These are phyloP conservation scores for Primulina tabacum DNA, from an alignment of 257 asterid genomes.

Conservation along the genomic window DNA sequence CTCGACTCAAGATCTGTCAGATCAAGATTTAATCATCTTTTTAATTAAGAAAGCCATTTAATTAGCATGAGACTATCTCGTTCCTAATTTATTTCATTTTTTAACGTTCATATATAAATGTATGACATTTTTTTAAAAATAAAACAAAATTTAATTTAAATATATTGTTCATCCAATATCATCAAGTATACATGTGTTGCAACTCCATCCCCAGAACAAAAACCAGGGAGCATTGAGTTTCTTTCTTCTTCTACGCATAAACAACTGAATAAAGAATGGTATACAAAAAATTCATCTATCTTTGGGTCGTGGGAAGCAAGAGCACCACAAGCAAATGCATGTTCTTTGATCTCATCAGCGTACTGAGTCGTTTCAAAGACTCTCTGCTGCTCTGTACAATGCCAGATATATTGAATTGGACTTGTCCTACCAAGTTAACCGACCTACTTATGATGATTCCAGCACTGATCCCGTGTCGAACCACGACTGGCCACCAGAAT, in stretches of 20 bases:
- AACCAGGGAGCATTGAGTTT: constrained; percentile 36
- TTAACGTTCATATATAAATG: too few relatives aligned
- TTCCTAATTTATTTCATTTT: too few relatives aligned
- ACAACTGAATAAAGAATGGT: constrained; percentile 61
- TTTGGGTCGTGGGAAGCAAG: constrained; percentile 58
- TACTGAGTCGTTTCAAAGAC: constrained; percentile 60
- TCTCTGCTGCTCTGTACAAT: constrained; percentile 55
- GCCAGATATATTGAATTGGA: constrained; percentile 55
- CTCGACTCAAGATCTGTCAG: too few relatives aligned
- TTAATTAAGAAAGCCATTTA: too few relatives aligned
- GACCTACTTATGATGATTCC: constrained; percentile 38
- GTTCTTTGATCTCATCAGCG: constrained; percentile 68
- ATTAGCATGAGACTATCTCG: too few relatives aligned
- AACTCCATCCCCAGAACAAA: constrained; percentile 5
- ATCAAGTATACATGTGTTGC: too few relatives aligned
- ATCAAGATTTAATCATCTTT: too few relatives aligned
- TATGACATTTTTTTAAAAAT: too few relatives aligned
- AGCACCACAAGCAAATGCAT: constrained; percentile 79
- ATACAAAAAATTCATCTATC: constrained; percentile 35
- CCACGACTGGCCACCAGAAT: constrained; percentile 69
- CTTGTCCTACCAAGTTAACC: constrained; percentile 32
- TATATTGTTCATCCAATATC: too few relatives aligned
- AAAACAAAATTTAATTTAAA: too few relatives aligned
- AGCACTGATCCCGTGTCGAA: constrained; percentile 39
- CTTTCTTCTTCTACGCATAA: constrained; percentile 24